Base-by-base conservation (phyloP, 2,329 filamentous ascomycete genomes). In the Bipolaris cookei region DNA sequence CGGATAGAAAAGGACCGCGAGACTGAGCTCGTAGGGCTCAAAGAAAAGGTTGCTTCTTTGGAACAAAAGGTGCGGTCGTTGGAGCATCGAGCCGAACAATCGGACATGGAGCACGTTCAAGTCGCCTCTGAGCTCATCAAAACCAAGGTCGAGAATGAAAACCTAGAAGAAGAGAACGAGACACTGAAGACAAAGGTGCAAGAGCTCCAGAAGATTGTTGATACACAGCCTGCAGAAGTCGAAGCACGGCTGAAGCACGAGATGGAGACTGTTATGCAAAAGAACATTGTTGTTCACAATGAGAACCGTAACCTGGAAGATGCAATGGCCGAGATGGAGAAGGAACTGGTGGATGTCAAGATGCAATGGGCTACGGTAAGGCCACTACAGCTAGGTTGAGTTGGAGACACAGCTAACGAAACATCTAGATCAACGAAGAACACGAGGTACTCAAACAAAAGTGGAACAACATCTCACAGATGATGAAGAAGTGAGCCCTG, bases 311-410 rank as follows among this genome's bases (percentile, higher is more conserved):
- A 84, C 56, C 80, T 99, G 65, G 93, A 97, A 77, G 94, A 96
- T 73, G 91, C 95, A 70, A 85, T 97, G 84, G 84, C 86, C 4
- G 92, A 97, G 67, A 90, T 98, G 81, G 95, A 98, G 81, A 90
- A 93, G 77, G 88, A 92, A 75, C 81, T 99, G 64, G 94, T 99
- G 62, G 87, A 89, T 73, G 95, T 92, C 1, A 99, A 99, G 84
- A 90, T 99, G 90, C 86, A 87, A 71, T 92, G 93, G 80, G 95
- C 95, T 52, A 92, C 97, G 88, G 94, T 97, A 83, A 82, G 88
- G 81, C 34, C 38, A 18, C 42, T 32, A 35, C 28, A 7, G 25
- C 25, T 16, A 28, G 16, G 14, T 4, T 11, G 11, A 11, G 37
- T 32, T 6, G 20, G n/a, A 41, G 13, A 18, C 21, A 49, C 39